Percentiles rank a stretch among this genome's conserved stretches.
These are phyloP conservation scores for Plicaturopsis crispa DNA, from an alignment of 768 basidiomycete genomes.

Conservation along the genomic window DNA sequence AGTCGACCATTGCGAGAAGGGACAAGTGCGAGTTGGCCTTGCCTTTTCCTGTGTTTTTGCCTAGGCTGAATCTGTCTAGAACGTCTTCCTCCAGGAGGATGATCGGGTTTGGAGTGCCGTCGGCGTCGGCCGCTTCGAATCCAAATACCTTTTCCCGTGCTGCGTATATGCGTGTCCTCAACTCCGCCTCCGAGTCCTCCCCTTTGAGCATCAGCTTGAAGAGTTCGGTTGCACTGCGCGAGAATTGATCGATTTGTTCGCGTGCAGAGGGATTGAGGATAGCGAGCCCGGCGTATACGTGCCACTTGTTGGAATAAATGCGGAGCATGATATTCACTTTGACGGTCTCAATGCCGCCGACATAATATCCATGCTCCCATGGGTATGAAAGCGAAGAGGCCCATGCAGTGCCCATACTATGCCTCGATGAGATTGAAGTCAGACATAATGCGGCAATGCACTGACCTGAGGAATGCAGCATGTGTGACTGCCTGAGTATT, in stretches of 20 bases:
- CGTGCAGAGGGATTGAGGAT: conserved; percentile 91
- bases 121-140: conserved; percentile 19
- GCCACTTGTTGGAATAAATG: conserved; percentile 97
- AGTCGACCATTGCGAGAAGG: conserved; percentile 96
- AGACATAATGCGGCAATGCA: background rate
- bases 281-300: conserved; percentile 98
- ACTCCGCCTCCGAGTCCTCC: conserved; percentile 37
- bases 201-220: conserved; percentile 92
- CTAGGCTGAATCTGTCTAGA: conserved; percentile 86
- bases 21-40: conserved; percentile 86
- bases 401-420: conserved; percentile 99
- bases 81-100: conserved; percentile 82
- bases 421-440: background rate
- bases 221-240: conserved; percentile 76
- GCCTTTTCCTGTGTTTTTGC: conserved; percentile 31
- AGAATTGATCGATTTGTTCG: conserved; percentile 86
- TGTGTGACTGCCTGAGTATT: conserved; percentile 99
- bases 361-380: conserved; percentile 94
- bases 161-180: conserved; percentile 67
- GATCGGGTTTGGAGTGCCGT: conserved; percentile 44
- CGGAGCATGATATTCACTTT: conserved; percentile 96
- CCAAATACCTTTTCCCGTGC: conserved; percentile 77
- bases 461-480: conserved; percentile 90
- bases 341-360: conserved; percentile 95
- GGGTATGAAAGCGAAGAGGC: conserved; percentile 69